phyloP scores from a whole-genome alignment of 1,284 basidiomycete species.

The Abortiporus biennis region DNA sequence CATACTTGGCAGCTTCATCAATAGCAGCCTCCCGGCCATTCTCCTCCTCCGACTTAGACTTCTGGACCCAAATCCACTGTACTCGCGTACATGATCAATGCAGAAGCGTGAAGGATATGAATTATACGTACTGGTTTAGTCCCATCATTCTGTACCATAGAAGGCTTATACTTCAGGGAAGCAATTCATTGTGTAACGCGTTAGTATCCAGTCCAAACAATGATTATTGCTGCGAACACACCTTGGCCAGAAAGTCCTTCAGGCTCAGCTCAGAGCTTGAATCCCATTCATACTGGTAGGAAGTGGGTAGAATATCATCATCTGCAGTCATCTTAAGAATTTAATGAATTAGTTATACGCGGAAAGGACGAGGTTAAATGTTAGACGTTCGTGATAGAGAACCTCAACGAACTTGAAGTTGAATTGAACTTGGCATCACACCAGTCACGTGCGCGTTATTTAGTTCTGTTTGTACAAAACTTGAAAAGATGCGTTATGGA shows the following conservation, averaged over 20 bases:
- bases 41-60: slow-evolving; percentile 21
- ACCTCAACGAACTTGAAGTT: not conserved
- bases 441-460: slow-evolving; percentile 11
- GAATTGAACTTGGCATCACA: not conserved
- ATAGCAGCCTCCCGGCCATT: slow-evolving; percentile 31
- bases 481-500: not conserved
- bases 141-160: slow-evolving; percentile 71
- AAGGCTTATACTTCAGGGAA: slow-evolving; percentile 52
- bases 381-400: slow-evolving; percentile 1
- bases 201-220: slow-evolving; percentile 1
- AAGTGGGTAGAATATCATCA: slow-evolving; percentile 18
- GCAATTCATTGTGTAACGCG: slow-evolving; percentile 5
- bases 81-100: no score
- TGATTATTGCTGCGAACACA: slow-evolving; percentile 15
- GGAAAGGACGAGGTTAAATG: not conserved
- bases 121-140: slow-evolving; percentile 60
- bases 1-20: slow-evolving; percentile 37
- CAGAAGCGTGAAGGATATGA: not conserved
- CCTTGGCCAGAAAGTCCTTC: slow-evolving; percentile 43
- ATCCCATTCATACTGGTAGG: slow-evolving; percentile 42
- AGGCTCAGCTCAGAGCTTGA: slow-evolving; percentile 30
- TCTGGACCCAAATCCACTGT: slow-evolving; percentile 70
- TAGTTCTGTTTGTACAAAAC: slow-evolving; percentile 9
- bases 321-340: slow-evolving; percentile 11
- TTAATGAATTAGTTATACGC: not conserved